Evolutionary conservation across 768 basidiomycete genomes (phyloP).

Genomic region (Termitomyces sp.): DNA sequence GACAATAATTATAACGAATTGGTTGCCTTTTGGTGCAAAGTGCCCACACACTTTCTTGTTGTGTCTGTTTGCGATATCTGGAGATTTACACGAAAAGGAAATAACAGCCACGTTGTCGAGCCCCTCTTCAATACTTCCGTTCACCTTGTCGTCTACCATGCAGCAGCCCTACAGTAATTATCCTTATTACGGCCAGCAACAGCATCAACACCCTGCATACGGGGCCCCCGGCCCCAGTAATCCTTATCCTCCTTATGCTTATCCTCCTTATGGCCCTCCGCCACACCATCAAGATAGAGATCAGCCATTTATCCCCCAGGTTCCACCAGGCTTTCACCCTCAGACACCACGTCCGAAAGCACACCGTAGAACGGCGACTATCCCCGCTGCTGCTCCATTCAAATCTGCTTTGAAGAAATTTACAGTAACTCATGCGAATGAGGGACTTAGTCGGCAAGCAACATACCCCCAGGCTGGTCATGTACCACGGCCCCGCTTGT

Average conservation of each 20-base stretch:
- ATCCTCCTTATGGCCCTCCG: conserved; percentile 17
- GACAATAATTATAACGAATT: neutral
- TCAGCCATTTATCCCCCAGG: conserved; percentile 15
- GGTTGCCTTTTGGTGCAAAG: neutral
- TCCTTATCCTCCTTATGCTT: conserved; percentile 35
- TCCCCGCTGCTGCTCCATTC: conserved; percentile 27
- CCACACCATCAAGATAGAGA: conserved; percentile 23
- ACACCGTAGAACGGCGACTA: conserved; percentile 32
- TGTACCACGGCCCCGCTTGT: conserved; percentile 5
- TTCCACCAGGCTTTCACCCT: conserved; percentile 7
- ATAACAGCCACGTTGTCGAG: conserved; percentile 23
- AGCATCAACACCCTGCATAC: conserved; percentile 38
- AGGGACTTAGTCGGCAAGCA: conserved; percentile 19
- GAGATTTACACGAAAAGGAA: conserved; percentile 30
- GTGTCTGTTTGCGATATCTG: neutral
- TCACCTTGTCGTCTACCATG: conserved; percentile 18
- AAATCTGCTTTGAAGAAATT: conserved; percentile 61
- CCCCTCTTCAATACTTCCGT: neutral
- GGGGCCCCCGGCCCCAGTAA: conserved; percentile 32
- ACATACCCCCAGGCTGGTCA: conserved; percentile 18
- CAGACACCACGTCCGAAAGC: conserved; percentile 24
- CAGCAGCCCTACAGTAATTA: conserved; percentile 38
- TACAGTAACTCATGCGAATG: conserved; percentile 19
- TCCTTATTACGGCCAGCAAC: conserved; percentile 42
- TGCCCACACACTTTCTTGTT: no score